Conservation (phyloP, 768 basidiomycete genomes). For the Erythrobasidium yunnanense region DNA sequence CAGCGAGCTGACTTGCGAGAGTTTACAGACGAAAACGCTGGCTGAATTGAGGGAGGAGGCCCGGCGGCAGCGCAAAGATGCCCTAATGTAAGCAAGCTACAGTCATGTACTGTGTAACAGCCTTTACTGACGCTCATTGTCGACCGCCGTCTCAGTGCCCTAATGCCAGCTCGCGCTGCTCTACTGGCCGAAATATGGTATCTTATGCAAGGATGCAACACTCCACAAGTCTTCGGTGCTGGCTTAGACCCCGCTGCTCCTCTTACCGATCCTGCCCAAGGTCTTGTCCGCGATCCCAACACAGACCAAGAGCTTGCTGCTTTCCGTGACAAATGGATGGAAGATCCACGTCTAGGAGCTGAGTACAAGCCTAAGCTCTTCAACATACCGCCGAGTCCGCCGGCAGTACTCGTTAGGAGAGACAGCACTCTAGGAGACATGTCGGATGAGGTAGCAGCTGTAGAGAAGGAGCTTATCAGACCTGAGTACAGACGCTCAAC, state of each 20-base stretch:
- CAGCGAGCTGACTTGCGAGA: not conserved
- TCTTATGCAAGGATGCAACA: not conserved
- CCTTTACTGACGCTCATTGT: not conserved
- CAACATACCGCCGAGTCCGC: slow-evolving; percentile 8
- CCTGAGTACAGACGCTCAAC: slow-evolving; percentile 18
- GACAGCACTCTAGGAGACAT: slow-evolving; percentile 17
- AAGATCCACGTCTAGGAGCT: not conserved
- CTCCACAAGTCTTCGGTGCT: not conserved
- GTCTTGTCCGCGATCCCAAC: not conserved
- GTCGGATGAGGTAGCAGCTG: slow-evolving; percentile 25
- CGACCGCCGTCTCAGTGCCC: not conserved
- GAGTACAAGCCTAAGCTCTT: not conserved
- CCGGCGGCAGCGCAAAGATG: not conserved
- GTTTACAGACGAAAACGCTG: slow-evolving; percentile 19
- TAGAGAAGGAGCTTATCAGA: slow-evolving; percentile 32
- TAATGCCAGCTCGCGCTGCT: slow-evolving; percentile 17
- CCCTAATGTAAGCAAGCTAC: not conserved
- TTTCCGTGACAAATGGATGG: slow-evolving; percentile 20
- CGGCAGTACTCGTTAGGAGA: slow-evolving; percentile 4
- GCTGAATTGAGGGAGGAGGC: slow-evolving; percentile 19
- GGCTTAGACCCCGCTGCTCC: not conserved
- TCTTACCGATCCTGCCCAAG: not conserved
- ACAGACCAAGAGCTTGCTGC: not conserved
- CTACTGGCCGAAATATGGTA: slow-evolving; percentile 12
- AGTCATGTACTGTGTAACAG: not conserved